These are phyloP conservation scores for Saturnispora saitoi DNA, from an alignment of 805 yeast genomes.

Conservation along the genomic window DNA sequence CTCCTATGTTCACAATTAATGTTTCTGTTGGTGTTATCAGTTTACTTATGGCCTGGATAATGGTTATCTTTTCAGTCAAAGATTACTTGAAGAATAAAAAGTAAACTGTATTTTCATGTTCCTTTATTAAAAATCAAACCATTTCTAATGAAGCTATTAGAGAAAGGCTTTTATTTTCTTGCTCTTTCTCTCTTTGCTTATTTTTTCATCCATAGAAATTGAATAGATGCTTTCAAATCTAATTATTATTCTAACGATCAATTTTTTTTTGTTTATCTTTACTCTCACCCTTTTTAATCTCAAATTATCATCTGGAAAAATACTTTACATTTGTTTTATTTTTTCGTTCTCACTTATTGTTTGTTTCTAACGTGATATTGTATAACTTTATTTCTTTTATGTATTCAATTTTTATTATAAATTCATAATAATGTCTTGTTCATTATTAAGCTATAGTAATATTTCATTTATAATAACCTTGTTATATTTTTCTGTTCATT, in stretches of 20 bases:
- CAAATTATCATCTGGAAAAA: background rate
- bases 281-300: background rate
- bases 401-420: too few relatives aligned
- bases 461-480: background rate
- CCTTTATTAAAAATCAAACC: too few relatives aligned
- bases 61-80: constrained; percentile 56
- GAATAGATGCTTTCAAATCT: background rate
- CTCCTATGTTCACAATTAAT: constrained; percentile 86
- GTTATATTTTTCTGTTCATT: background rate
- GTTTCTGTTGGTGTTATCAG: constrained; percentile 73
- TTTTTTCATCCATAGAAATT: background rate
- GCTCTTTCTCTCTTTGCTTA: too few relatives aligned
- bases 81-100: constrained; percentile 33
- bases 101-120: too few relatives aligned
- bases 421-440: too few relatives aligned
- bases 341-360: background rate
- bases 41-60: constrained; percentile 82
- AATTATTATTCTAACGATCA: background rate
- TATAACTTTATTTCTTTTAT: too few relatives aligned
- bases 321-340: background rate
- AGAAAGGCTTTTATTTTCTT: too few relatives aligned
- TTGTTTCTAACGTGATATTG: too few relatives aligned
- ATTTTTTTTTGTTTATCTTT: background rate
- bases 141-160: too few relatives aligned
- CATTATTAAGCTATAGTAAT: too few relatives aligned